Conservation (phyloP, 2,329 filamentous ascomycete genomes). For the Cladosporium sp. region DNA sequence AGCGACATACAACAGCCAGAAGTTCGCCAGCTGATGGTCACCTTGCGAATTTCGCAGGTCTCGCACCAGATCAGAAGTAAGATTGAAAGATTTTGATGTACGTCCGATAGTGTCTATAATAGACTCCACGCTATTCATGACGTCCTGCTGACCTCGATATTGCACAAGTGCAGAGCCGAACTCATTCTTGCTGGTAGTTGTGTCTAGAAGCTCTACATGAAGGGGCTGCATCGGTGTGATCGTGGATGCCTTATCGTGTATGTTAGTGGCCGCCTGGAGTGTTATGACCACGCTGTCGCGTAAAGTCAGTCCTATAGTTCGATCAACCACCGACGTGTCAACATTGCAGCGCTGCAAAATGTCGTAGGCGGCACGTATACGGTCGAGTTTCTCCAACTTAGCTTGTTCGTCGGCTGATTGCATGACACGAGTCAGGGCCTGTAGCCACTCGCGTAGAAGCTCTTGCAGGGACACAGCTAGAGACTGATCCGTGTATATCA, state of each 20-base stretch:
- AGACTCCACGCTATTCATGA: conserved; percentile 24
- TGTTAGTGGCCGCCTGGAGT: conserved; percentile 30
- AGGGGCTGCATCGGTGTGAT: conserved; percentile 20
- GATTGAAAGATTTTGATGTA: conserved; percentile 13
- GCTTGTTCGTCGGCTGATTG: conserved; percentile 75
- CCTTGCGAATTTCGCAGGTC: conserved; percentile 56
- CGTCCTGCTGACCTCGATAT: conserved; percentile 24
- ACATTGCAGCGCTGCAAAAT: conserved; percentile 61
- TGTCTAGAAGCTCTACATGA: conserved; percentile 13
- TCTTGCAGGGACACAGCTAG: conserved; percentile 63
- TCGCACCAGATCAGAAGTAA: conserved; percentile 64
- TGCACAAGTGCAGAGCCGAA: conserved; percentile 26
- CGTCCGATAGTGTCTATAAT: conserved; percentile 33
- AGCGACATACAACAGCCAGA: conserved; percentile 76
- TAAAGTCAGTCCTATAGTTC: conserved; percentile 63
- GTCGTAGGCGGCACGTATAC: conserved; percentile 69
- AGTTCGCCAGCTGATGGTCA: conserved; percentile 61
- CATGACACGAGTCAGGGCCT: conserved; percentile 75
- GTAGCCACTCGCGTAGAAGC: conserved; percentile 75
- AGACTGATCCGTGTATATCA: conserved; percentile 59
- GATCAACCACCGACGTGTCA: conserved; percentile 63
- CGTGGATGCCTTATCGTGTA: conserved; percentile 15
- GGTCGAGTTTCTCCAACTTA: conserved; percentile 68
- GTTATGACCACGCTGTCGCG: conserved; percentile 65
- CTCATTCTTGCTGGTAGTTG: conserved; percentile 3